Percentiles rank a stretch among this genome's conserved stretches.
phyloP scores from a whole-genome alignment of 495 filamentous ascomycete genomes.

The Xylaria castorea region DNA sequence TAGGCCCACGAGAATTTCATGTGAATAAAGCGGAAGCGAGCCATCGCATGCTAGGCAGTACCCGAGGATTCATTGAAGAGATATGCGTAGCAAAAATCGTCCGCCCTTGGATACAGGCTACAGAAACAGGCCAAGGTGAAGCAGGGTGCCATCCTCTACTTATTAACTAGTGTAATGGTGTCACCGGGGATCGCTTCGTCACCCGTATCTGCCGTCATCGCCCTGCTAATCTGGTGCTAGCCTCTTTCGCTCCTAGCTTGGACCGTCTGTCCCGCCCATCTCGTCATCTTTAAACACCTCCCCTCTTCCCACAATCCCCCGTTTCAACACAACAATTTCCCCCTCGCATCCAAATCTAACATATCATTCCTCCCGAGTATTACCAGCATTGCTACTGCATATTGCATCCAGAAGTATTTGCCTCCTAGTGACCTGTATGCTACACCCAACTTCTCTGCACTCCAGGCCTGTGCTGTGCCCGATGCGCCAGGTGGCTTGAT shows the following conservation, averaged over 20 bases:
- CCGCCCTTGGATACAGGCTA: not conserved
- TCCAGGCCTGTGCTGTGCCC: not conserved
- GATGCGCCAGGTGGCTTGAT: conserved; percentile 37
- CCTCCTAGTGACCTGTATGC: conserved; percentile 13
- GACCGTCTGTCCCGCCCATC: conserved; percentile 23
- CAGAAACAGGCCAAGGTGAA: conserved; percentile 11
- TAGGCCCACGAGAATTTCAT: not conserved
- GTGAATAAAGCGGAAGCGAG: not conserved
- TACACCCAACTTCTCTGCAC: conserved; percentile 1
- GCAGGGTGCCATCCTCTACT: not conserved
- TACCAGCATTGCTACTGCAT: conserved; percentile 15
- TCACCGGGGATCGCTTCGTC: conserved; percentile 19
- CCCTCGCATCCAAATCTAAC: conserved; percentile 22
- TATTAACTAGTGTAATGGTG: not conserved
- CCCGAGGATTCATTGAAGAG: not conserved
- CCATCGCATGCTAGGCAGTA: too few relatives aligned
- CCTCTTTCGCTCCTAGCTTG: conserved; percentile 20
- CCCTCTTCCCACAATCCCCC: conserved; percentile 30
- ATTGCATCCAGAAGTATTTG: conserved; percentile 4
- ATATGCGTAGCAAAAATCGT: too few relatives aligned
- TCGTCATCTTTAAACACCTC: conserved; percentile 30
- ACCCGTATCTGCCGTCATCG: conserved; percentile 28
- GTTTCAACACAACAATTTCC: conserved; percentile 29
- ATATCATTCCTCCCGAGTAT: conserved; percentile 24
- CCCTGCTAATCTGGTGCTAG: conserved; percentile 15